Percentiles rank a stretch among this genome's conserved stretches.
Evolutionary conservation across 1,284 basidiomycete species (phyloP).

Genomic region (Apiotrichum laibachii): DNA sequence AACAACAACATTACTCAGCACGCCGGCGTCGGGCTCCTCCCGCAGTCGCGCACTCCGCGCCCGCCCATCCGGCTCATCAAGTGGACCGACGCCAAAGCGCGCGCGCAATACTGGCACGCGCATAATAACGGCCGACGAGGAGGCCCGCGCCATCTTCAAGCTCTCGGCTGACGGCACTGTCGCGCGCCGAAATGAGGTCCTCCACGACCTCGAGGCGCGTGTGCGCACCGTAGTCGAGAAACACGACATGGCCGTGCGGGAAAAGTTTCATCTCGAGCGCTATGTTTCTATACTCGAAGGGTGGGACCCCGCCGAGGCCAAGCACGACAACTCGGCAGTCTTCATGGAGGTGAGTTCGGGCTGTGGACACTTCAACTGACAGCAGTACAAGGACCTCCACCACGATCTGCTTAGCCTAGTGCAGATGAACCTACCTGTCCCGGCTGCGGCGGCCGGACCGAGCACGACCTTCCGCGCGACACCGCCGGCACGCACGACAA

Average conservation of each 20-base stretch:
- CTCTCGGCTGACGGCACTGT: constrained; percentile 31
- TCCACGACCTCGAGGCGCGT: constrained; percentile 61
- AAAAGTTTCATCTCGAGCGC: constrained; percentile 78
- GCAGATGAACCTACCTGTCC: constrained; percentile 9
- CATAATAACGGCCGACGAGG: constrained; percentile 25
- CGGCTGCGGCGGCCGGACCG: constrained; percentile 14
- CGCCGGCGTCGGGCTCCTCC: not conserved
- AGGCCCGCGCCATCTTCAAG: constrained; percentile 24
- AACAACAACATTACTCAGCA: too few species aligned
- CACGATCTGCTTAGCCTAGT: constrained; percentile 39
- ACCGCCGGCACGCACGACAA: constrained; percentile 35
- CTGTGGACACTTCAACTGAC: constrained; percentile 4
- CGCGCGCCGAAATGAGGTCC: constrained; percentile 51
- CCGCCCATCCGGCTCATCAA: not conserved
- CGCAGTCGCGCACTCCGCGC: not conserved
- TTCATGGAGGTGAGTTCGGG: constrained; percentile 63
- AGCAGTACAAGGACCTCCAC: constrained; percentile 33
- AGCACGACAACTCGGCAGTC: constrained; percentile 67
- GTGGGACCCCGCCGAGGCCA: constrained; percentile 73
- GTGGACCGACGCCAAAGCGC: not conserved
- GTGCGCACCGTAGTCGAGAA: constrained; percentile 61
- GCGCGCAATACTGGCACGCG: constrained; percentile 5
- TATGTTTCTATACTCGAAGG: constrained; percentile 66
- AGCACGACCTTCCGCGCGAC: constrained; percentile 30
- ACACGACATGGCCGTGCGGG: constrained; percentile 76